These are phyloP conservation scores for Pythium scleroteichum DNA, from an alignment of 352 stramenopile genomes.

Conservation along the genomic window DNA sequence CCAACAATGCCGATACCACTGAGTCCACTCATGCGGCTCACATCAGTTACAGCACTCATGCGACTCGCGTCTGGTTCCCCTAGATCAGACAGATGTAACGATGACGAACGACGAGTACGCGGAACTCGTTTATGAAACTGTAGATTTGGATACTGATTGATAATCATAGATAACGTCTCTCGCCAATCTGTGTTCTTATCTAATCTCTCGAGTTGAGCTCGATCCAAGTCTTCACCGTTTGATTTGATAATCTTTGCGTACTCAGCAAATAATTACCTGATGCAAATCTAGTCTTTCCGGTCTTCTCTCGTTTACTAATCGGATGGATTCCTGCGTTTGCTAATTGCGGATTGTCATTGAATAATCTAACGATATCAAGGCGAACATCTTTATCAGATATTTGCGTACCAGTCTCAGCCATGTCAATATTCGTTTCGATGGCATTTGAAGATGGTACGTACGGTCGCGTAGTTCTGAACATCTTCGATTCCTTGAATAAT, in stretches of 20 bases:
- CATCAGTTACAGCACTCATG: background rate
- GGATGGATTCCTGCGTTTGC: slow-evolving; percentile 1
- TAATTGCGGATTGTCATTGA: slow-evolving; percentile 7
- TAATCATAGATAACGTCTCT: background rate
- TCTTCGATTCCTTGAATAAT: slow-evolving; percentile 9
- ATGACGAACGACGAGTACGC: slow-evolving; percentile 4
- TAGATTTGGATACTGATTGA: background rate
- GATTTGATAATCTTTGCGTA: slow-evolving; percentile 7
- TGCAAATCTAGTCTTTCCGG: background rate
- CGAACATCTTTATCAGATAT: background rate
- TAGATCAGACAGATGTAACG: slow-evolving; percentile 16
- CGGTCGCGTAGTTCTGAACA: slow-evolving; percentile 2
- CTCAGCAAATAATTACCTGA: slow-evolving; percentile 5
- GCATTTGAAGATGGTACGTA: slow-evolving; percentile 2
- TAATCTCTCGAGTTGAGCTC: background rate
- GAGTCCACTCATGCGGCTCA: background rate
- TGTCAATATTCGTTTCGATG: slow-evolving; percentile 6
- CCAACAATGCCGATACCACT: slow-evolving; percentile 17
- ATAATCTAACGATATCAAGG: background rate
- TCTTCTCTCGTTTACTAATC: background rate
- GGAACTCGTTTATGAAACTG: slow-evolving; percentile 1
- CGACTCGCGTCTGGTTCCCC: slow-evolving; percentile 3
- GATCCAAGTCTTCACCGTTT: slow-evolving; percentile 2
- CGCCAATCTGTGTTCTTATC: slow-evolving; percentile 3
- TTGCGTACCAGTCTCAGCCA: background rate